Conservation (phyloP, 176 grass and related monocot genomes). For the Aegilops bicornis region DNA sequence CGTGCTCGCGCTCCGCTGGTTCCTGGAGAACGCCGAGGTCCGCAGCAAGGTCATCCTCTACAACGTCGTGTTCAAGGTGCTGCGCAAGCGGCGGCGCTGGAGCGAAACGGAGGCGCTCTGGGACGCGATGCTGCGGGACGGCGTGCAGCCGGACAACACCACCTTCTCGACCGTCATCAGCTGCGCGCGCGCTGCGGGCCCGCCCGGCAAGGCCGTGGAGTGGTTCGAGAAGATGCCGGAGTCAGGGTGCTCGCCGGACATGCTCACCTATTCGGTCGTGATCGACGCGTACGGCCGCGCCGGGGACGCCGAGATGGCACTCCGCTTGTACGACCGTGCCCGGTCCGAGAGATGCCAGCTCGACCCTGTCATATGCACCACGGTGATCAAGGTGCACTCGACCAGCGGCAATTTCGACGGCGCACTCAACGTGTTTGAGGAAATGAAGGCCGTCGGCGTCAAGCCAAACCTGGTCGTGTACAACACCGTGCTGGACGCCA, state of each 20-base stretch:
- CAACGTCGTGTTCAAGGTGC: conserved; percentile 77
- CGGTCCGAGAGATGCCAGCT: conserved; percentile 65
- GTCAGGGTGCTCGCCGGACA: conserved; percentile 64
- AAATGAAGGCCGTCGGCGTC: conserved; percentile 75
- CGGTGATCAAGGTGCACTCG: conserved; percentile 66
- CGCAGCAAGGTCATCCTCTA: conserved; percentile 71
- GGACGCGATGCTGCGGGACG: conserved; percentile 58
- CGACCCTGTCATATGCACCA: conserved; percentile 62
- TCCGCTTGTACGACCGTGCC: conserved; percentile 70
- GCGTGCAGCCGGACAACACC: conserved; percentile 64
- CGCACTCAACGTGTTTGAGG: conserved; percentile 82
- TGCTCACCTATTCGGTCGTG: conserved; percentile 66
- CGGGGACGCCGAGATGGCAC: conserved; percentile 60
- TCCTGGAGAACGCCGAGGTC: conserved; percentile 53
- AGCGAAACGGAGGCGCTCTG: conserved; percentile 58
- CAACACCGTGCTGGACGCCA: conserved; percentile 80
- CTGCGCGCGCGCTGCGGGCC: conserved; percentile 65
- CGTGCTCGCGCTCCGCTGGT: conserved; percentile 74
- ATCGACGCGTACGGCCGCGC: conserved; percentile 76
- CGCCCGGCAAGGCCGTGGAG: conserved; percentile 70
- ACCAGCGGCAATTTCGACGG: conserved; percentile 75
- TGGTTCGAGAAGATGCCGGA: conserved; percentile 93
- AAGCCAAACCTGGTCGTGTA: conserved; percentile 81
- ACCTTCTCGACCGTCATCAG: conserved; percentile 86
- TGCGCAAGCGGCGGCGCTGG: conserved; percentile 77